Evolutionary conservation across 441 rosid genomes (phyloP).

Genomic region (Pelargonium hybrid): DNA sequence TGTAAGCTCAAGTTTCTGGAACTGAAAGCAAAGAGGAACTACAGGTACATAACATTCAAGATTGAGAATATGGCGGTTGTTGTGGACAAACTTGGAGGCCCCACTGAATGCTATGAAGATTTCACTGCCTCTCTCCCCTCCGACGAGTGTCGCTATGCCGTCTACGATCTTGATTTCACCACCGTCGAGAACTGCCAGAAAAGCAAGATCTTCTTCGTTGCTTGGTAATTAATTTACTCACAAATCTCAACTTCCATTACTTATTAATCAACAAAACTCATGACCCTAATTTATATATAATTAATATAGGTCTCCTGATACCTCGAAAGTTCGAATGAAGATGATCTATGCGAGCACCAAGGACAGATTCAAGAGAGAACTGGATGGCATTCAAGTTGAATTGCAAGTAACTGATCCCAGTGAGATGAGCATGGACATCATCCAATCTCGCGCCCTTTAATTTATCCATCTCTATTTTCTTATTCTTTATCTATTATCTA

Average conservation of each 20-base stretch:
- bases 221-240: no score
- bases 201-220: conserved; percentile 26
- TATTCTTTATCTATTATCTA: no score
- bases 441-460: conserved; percentile 26
- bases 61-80: conserved; percentile 37
- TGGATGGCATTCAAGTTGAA: conserved; percentile 39
- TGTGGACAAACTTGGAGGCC: conserved; percentile 36
- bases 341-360: conserved; percentile 39
- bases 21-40: conserved; percentile 43
- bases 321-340: conserved; percentile 29
- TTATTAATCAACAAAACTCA: no score
- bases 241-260: no score
- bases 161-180: conserved; percentile 45
- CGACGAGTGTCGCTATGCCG: conserved; percentile 48
- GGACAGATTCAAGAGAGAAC: conserved; percentile 35
- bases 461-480: no score
- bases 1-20: conserved; percentile 45
- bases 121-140: conserved; percentile 32
- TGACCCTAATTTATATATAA: no score
- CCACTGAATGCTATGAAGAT: conserved; percentile 30
- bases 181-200: conserved; percentile 40
- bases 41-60: conserved; percentile 44
- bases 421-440: conserved; percentile 34
- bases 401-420: conserved; percentile 35
- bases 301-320: conserved; percentile 39